Percentiles rank a stretch among this genome's conserved stretches.
Evolutionary conservation across 2,329 filamentous ascomycete species (phyloP).

Genomic region (Trichoderma hamatum): DNA sequence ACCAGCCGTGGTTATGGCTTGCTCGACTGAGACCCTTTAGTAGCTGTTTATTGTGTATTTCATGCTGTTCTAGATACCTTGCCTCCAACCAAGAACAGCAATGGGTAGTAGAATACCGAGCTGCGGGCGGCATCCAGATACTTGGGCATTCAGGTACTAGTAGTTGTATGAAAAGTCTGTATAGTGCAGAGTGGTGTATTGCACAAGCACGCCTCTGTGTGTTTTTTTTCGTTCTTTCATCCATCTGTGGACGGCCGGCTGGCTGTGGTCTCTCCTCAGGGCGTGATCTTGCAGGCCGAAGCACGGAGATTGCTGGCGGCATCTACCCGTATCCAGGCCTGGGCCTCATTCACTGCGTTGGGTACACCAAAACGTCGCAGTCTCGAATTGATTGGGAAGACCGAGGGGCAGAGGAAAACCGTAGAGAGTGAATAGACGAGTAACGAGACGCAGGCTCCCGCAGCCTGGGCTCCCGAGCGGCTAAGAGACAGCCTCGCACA

Average conservation of each 20-base stretch:
- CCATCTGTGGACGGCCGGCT: not conserved
- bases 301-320: not conserved
- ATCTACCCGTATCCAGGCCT: not conserved
- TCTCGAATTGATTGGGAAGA: not conserved
- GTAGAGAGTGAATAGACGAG: not conserved
- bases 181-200: not conserved
- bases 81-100: not conserved
- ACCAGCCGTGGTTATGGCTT: not conserved
- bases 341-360: not conserved
- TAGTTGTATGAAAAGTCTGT: not conserved
- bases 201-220: not conserved
- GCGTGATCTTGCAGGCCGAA: conserved; percentile 11
- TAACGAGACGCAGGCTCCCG: not conserved
- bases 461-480: not conserved
- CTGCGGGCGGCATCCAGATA: too few relatives aligned
- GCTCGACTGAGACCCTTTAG: not conserved
- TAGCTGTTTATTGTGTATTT: not conserved
- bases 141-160: not conserved
- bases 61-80: not conserved
- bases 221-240: not conserved
- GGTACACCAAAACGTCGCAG: not conserved
- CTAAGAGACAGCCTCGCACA: not conserved
- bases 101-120: not conserved
- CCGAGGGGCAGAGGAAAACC: not conserved
- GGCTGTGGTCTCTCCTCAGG: not conserved